phyloP scores from a whole-genome alignment of 176 grass and related monocot species.

The Puccinellia tenuiflora region DNA sequence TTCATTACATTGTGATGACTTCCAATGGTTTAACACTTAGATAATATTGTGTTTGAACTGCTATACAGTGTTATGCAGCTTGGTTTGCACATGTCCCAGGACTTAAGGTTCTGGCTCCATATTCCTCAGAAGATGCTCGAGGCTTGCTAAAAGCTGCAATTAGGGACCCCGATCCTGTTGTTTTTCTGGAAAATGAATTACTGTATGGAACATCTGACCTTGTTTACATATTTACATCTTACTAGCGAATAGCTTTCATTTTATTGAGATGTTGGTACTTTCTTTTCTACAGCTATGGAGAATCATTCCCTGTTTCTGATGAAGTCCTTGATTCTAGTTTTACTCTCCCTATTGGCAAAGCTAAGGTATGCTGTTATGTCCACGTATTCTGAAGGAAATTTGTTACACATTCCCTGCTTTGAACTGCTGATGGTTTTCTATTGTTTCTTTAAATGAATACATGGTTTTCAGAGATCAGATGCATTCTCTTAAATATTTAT shows the following conservation, averaged over 20 bases:
- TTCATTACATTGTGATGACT: neutral
- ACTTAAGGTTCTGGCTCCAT: conserved; percentile 81
- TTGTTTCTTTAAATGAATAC: neutral
- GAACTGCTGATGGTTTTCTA: neutral
- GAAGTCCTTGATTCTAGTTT: conserved; percentile 99
- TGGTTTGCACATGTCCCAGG: conserved; percentile 96
- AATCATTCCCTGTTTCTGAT: conserved; percentile 85
- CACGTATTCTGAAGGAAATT: neutral
- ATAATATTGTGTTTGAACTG: neutral
- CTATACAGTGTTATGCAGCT: conserved; percentile 86
- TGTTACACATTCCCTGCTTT: neutral
- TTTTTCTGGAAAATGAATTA: conserved; percentile 96
- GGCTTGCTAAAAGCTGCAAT: conserved; percentile 97
- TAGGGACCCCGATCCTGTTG: conserved; percentile 90
- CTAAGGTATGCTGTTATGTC: conserved; percentile 56
- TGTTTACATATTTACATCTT: conserved; percentile 1
- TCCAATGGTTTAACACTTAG: neutral
- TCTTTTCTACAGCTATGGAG: conserved; percentile 67
- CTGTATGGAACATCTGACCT: conserved; percentile 53
- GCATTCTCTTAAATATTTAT: neutral
- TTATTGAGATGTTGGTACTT: conserved; percentile 16
- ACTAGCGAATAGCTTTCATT: neutral
- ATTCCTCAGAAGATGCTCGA: conserved; percentile 89
- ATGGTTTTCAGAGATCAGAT: neutral
- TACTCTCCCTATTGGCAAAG: conserved; percentile 87